phyloP scores from a whole-genome alignment of 2,329 filamentous ascomycete genomes.

The Trichoderma sp. region DNA sequence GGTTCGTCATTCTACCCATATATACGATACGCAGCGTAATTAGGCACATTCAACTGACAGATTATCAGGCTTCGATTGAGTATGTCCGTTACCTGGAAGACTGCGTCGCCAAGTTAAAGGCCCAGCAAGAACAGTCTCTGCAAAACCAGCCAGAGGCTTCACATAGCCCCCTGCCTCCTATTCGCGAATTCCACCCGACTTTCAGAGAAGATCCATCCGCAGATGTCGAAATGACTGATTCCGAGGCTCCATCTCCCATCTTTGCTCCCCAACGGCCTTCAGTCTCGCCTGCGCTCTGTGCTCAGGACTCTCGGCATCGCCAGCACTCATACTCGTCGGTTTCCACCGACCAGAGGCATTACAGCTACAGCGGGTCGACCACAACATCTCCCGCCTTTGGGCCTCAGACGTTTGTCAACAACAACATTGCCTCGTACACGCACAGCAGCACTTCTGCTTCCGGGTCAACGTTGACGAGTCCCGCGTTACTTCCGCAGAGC shows the following conservation, averaged over 20 bases:
- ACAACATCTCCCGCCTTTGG: conserved; percentile 61
- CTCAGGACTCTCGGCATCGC: conserved; percentile 47
- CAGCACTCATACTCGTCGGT: conserved; percentile 58
- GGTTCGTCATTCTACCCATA: too few species aligned
- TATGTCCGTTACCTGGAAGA: conserved; percentile 93
- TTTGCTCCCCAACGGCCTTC: conserved; percentile 50
- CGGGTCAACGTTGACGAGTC: conserved; percentile 60
- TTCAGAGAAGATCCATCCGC: conserved; percentile 44
- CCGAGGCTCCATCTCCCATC: conserved; percentile 51
- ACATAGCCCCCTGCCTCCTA: conserved; percentile 39
- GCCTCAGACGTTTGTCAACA: conserved; percentile 42
- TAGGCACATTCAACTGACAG: not conserved
- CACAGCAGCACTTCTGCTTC: conserved; percentile 46
- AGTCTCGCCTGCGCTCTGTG: conserved; percentile 53
- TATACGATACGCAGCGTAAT: too few species aligned
- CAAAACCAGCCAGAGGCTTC: conserved; percentile 34
- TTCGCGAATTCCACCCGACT: conserved; percentile 44
- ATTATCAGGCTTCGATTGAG: conserved; percentile 81
- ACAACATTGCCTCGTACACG: conserved; percentile 36
- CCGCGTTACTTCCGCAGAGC: conserved; percentile 56
- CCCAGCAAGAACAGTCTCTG: conserved; percentile 46
- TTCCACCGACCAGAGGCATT: conserved; percentile 53
- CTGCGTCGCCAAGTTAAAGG: conserved; percentile 79
- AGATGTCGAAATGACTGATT: conserved; percentile 65
- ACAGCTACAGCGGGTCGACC: conserved; percentile 52